Conservation (phyloP, 2,329 filamentous ascomycete species). For the Fusarium pininemorale region DNA sequence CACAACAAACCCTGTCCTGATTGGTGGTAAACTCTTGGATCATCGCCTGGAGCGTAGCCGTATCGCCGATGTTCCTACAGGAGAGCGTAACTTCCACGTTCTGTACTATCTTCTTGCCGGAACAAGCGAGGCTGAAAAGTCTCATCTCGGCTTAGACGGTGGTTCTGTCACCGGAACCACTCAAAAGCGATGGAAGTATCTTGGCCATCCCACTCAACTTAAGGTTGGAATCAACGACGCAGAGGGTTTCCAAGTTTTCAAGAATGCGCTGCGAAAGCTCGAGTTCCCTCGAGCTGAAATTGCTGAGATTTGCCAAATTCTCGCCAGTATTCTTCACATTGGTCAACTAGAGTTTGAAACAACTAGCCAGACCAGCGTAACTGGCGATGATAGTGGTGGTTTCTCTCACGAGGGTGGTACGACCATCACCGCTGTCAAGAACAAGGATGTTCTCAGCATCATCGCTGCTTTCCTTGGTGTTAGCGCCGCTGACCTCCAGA, state of each 20-base stretch:
- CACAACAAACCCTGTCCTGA: slow-evolving; percentile 83
- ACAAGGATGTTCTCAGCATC: slow-evolving; percentile 87
- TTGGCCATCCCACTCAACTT: slow-evolving; percentile 94
- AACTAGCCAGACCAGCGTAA: slow-evolving; percentile 78
- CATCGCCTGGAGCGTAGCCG: slow-evolving; percentile 92
- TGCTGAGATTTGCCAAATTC: slow-evolving; percentile 93
- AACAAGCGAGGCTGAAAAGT: slow-evolving; percentile 88
- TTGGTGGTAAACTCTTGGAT: slow-evolving; percentile 94
- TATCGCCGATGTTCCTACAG: slow-evolving; percentile 90
- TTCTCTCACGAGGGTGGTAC: slow-evolving; percentile 96
- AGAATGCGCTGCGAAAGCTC: slow-evolving; percentile 90
- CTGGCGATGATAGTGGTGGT: slow-evolving; percentile 90
- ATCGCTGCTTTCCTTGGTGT: slow-evolving; percentile 96
- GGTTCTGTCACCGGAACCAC: slow-evolving; percentile 58
- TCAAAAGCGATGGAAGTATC: slow-evolving; percentile 91
- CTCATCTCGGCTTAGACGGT: slow-evolving; percentile 75
- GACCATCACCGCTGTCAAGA: slow-evolving; percentile 86
- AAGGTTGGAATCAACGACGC: slow-evolving; percentile 97
- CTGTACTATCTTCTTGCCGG: slow-evolving; percentile 95
- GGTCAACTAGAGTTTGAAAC: slow-evolving; percentile 95
- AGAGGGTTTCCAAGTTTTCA: slow-evolving; percentile 97
- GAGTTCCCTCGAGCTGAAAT: slow-evolving; percentile 95
- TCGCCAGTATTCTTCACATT: slow-evolving; percentile 95
- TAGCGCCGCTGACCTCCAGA: slow-evolving; percentile 81
- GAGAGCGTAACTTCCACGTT: slow-evolving; percentile 95